Base-by-base conservation (phyloP, 2,329 filamentous ascomycete genomes). In the Colletotrichum endophyticum region DNA sequence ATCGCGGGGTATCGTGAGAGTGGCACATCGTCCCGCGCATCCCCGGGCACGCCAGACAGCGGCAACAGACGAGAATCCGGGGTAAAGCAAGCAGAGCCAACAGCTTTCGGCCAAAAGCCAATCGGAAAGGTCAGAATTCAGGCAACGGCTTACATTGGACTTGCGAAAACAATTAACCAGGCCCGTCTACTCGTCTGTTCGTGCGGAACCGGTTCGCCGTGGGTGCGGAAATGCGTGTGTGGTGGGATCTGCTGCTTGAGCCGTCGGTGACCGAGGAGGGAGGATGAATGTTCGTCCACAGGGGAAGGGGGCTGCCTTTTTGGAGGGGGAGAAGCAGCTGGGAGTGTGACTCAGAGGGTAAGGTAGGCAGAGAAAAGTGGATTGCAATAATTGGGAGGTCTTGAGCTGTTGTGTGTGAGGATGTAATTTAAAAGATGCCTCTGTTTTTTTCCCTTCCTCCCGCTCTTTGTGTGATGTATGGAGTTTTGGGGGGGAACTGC, bases 241-340 rank as follows among this genome's bases (percentile, higher is more conserved):
- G 62, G 70, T 75, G 62, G 71, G 66, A 69, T 69, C 34, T 76
- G 64, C 74, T 73, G 73, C 74, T 76, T 76, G 74, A 76, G 74
- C 74, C 74, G 74, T 76, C 74, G 74, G 67, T 76, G 74, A 76
- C 74, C 74, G 74, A 76, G 73, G 59, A 66, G 39, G 69, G 64
- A 73, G 74, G 74, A 76, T 76, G 74, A 76, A 76, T 66, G 64
- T 76, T 76, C 74, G 74, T 76, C 74, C 74, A 76, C 74, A 76
- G 74, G 74, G 74, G 74, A 73, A 66, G 74, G 69, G 59, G n/a
- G 70, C 25, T 71, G 59, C 49, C 49, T 62, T 72, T 75, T 75
- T 75, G 22, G 30, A 44, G 56, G 63, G 28, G 59, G 9, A 28
- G 39, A 30, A 66, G 30, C 25, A n/a, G 15, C 62, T 62, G 59